Evolutionary conservation across 352 stramenopile species (phyloP), one percentile per base, ranked within the genome.

Genomic region (Phytophthora agathidicida): DNA sequence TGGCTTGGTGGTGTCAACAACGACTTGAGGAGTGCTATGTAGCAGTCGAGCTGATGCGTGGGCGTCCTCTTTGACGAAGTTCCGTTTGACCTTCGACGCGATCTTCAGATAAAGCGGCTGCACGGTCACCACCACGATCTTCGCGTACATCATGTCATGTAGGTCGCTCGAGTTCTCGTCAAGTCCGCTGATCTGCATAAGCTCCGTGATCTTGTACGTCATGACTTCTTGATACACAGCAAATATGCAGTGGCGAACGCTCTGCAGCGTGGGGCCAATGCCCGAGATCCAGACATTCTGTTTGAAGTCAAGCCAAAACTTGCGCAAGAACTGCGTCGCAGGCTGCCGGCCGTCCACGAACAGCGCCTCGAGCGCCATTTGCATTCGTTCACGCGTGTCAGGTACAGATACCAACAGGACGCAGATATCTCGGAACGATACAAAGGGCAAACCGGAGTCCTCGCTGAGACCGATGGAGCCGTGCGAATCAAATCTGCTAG

Each of bases 381-480:
- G 31, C 7, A 84, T 38, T 13, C 78, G 73, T 20, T 80, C 73
- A 0, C 31, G 49, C 6, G 53, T 41, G 2, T 64, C 33, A 4
- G 60, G 35, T 1, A 88, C 69, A 0, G 65, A 65, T 7, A 65
- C 56, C 5, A 83, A 39, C 14, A 80, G 51, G 1, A 68, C 59
- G 49, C 77, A 88, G n/a, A 79, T 73, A 38, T 75, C 50, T 43
- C 59, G 67, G 50, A 86, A 88, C 13, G 75, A 77, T n/a, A 86
- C 51, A 20, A 84, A 75, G 2, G 63, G 44, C n/a, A 71, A 67
- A 7, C 43, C 23, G 3, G 48, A 58, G 35, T 72, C 65, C 22
- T 69, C 63, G 6, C 44, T 67, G 2, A 48, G 20, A 17, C 38
- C 19, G 11, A 68, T 31, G n/a, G 37, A 55, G 1, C 47, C 38